These are phyloP conservation scores for Aspergillus incahuasiensis DNA, from an alignment of 495 filamentous ascomycete species.

Conservation along the genomic window DNA sequence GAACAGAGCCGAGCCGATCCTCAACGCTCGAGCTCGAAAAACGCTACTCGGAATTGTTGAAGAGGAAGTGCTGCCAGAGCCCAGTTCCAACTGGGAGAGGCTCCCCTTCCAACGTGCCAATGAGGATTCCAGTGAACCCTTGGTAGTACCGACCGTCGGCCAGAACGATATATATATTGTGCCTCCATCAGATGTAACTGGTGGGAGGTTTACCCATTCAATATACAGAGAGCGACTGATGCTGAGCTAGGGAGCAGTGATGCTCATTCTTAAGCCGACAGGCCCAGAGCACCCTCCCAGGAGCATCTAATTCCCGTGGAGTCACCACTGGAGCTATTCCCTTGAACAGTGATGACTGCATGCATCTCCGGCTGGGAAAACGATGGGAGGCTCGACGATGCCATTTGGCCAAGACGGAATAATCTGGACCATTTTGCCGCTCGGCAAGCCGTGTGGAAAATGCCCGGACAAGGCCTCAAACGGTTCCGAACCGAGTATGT, in stretches of 20 bases:
- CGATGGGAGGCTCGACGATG: neutral
- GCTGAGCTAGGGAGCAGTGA: neutral
- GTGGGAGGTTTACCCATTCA: neutral
- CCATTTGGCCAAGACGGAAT: neutral
- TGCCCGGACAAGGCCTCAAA: neutral
- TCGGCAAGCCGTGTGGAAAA: neutral
- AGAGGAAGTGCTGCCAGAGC: slow-evolving; percentile 4
- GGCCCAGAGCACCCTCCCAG: neutral
- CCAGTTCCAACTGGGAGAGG: neutral
- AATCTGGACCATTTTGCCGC: neutral
- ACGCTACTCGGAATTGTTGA: neutral
- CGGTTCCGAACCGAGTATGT: neutral
- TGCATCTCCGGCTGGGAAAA: neutral
- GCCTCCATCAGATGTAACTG: neutral
- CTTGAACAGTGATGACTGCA: neutral
- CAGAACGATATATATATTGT: neutral
- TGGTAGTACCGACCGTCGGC: neutral
- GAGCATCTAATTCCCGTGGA: neutral
- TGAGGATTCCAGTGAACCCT: neutral
- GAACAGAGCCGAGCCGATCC: neutral
- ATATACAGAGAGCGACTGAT: neutral
- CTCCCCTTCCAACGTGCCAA: neutral
- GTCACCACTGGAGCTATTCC: neutral
- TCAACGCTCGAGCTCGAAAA: neutral
- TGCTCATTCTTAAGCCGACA: neutral